These are phyloP conservation scores for Fusarium sacchari DNA, from an alignment of 2,329 filamentous ascomycete genomes.

Conservation along the genomic window DNA sequence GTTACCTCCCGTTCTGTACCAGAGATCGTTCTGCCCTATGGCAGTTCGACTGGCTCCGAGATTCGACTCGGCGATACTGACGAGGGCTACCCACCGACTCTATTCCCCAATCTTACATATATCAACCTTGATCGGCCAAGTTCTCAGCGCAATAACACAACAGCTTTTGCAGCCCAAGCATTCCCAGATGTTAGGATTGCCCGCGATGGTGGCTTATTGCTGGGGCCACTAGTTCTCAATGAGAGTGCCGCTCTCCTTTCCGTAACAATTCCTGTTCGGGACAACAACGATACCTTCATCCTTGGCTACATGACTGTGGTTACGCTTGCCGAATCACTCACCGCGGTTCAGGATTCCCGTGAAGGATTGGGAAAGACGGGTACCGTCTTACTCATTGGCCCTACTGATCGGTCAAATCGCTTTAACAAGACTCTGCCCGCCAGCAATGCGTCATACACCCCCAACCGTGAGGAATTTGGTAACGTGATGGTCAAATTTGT, in stretches of 20 bases:
- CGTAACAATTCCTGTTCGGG: conserved; percentile 81
- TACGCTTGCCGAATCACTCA: conserved; percentile 72
- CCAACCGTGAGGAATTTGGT: conserved; percentile 52
- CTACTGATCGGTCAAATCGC: conserved; percentile 71
- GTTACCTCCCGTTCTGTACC: conserved; percentile 64
- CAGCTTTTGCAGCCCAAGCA: conserved; percentile 57
- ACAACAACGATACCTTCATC: conserved; percentile 68
- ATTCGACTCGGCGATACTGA: conserved; percentile 70
- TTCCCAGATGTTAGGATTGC: conserved; percentile 63
- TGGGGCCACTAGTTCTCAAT: conserved; percentile 81
- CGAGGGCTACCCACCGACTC: conserved; percentile 73
- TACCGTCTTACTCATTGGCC: conserved; percentile 75
- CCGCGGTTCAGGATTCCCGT: conserved; percentile 68
- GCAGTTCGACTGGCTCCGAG: conserved; percentile 63
- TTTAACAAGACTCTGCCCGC: conserved; percentile 60
- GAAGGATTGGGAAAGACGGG: conserved; percentile 79
- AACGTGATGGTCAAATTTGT: conserved; percentile 65
- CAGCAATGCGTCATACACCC: conserved; percentile 58
- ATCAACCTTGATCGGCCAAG: conserved; percentile 55
- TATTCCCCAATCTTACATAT: conserved; percentile 86
- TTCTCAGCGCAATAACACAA: conserved; percentile 52
- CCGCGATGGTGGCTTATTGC: conserved; percentile 68
- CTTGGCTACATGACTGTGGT: conserved; percentile 87
- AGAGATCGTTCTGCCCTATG: conserved; percentile 70
- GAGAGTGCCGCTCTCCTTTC: conserved; percentile 79